Base-by-base conservation (phyloP, 768 basidiomycete genomes). In the Plicaturopsis crispa region DNA sequence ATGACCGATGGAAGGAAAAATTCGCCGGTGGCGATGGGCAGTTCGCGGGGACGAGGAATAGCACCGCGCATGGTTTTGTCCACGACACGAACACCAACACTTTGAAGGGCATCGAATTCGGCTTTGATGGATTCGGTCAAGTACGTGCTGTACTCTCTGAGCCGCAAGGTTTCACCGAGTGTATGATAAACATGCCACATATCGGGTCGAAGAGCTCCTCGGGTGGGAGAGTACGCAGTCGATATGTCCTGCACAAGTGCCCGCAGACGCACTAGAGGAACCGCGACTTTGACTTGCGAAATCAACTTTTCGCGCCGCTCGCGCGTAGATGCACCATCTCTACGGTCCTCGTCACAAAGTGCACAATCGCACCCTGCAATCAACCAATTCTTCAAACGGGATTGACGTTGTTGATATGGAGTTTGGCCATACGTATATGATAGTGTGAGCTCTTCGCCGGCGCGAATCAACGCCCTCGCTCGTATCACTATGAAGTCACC, bases 401-500 rank as follows among this genome's bases (percentile, higher is more conserved):
- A 8, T 8, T 28, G 10, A 8, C 26, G 26, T 28, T 8, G 10
- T 8, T 8, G 10, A 14, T 28, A 28, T 8, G 26, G 8, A 14
- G 8, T 14, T n/a, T n/a, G n/a, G 8, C 26, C 26, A 8, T 8
- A 28, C 14, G 26, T 14, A 14, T 28, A 28, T 28, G 26, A 8
- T 8, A 14, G 8, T 8, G 26, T 28, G 26, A 61, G 22, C 32
- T 63, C 62, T 4, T 48, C 47, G 14, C 56, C 63, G 0, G 31
- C 26, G 6, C 24, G 13, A 35, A 65, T 51, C 18, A 16, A 3
- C 3, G 31, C 21, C 3, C 33, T 30, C 3, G 60, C 53, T 7
- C 62, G 50, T 12, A 65, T 42, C 36, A 59, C 38, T 39, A 63
- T 57, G 23, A 54, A 16, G 39, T 60, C 53, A 3, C 55, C 55